Evolutionary conservation across 2,329 filamentous ascomycete species (phyloP).

Genomic region (Stagonosporopsis rhizophila): DNA sequence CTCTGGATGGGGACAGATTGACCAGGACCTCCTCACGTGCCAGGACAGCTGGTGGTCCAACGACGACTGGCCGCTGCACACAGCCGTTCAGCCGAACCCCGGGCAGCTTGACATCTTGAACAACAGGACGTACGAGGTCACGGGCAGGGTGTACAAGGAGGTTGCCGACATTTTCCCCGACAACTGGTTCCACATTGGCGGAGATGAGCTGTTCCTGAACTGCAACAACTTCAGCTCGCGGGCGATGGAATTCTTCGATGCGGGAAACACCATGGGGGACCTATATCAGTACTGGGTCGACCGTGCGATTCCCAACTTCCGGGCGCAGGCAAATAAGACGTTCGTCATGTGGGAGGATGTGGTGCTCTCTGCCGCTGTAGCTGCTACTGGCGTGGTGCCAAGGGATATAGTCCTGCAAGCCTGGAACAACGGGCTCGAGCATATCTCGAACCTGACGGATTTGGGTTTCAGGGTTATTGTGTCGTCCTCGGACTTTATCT

Average conservation of each 20-base stretch:
- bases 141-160: constrained; percentile 62
- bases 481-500: constrained; percentile 63
- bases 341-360: constrained; percentile 67
- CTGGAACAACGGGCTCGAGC: constrained; percentile 62
- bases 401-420: constrained; percentile 62
- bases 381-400: constrained; percentile 57
- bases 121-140: constrained; percentile 62
- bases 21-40: constrained; percentile 64
- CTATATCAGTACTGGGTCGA: constrained; percentile 64
- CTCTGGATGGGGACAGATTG: constrained; percentile 64
- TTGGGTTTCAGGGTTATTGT: constrained; percentile 63
- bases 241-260: constrained; percentile 59
- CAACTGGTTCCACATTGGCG: constrained; percentile 63
- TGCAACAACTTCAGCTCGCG: constrained; percentile 65
- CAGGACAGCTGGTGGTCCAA: constrained; percentile 67
- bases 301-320: constrained; percentile 60
- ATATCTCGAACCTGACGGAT: constrained; percentile 60
- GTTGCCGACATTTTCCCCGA: constrained; percentile 60
- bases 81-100: constrained; percentile 64
- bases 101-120: constrained; percentile 65
- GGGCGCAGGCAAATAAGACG: constrained; percentile 54
- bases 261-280: constrained; percentile 60
- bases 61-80: constrained; percentile 62
- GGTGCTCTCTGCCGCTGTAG: constrained; percentile 50
- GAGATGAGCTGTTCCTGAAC: constrained; percentile 61